A percentile compares a stretch with the other conserved stretches of the same genome.
phyloP scores from a whole-genome alignment of 148 eudicot genomes.

The Amaranthus cruentus region DNA sequence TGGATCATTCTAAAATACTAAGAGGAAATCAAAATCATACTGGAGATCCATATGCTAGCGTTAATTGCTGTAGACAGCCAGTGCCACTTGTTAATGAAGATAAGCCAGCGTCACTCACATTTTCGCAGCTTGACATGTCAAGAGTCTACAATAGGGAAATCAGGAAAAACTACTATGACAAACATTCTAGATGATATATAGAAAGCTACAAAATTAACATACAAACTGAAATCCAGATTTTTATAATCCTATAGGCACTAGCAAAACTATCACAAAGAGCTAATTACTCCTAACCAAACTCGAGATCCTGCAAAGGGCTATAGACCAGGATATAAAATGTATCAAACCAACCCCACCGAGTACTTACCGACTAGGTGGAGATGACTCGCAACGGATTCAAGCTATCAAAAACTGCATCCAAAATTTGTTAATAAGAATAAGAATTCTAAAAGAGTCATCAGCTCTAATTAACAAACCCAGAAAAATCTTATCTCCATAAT shows the following conservation, averaged over 20 bases:
- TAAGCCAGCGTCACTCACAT: conserved; percentile 64
- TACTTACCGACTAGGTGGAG: background rate
- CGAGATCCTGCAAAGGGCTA: background rate
- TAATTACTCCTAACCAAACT: no score
- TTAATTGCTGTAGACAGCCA: conserved; percentile 55
- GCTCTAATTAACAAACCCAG: background rate
- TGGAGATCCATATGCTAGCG: conserved; percentile 67
- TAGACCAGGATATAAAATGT: background rate
- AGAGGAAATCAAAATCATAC: conserved; percentile 34
- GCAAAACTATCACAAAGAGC: no score
- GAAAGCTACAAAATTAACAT: no score
- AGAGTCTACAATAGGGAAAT: conserved; percentile 44
- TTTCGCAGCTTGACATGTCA: conserved; percentile 80
- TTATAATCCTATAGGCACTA: no score
- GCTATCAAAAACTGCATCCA: conserved; percentile 1
- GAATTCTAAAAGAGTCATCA: background rate
- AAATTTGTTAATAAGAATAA: background rate
- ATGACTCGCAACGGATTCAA: background rate
- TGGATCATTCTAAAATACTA: background rate
- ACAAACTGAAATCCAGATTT: no score
- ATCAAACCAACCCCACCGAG: background rate
- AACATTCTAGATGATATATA: background rate
- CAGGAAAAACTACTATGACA: conserved; percentile 9
- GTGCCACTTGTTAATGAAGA: conserved; percentile 55
- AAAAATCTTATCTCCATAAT: background rate